Conservation (phyloP, 805 yeast genomes). For the Candida khao-thaluensis region DNA sequence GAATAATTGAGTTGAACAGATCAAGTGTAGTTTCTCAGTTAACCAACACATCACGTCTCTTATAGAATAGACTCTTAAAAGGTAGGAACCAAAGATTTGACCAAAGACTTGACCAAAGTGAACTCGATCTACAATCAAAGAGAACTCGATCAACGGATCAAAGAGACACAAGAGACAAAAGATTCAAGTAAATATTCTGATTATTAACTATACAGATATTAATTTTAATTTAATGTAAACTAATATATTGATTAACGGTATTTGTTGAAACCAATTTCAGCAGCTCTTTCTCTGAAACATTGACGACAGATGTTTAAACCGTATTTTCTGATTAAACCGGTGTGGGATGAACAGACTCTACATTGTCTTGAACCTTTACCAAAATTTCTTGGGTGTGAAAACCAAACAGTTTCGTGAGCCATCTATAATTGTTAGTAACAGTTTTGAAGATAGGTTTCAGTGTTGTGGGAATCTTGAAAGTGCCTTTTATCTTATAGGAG, state of each 20-base stretch:
- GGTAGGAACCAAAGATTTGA: no score
- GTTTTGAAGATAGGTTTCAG: no score
- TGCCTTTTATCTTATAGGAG: no score
- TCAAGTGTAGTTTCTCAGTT: no score
- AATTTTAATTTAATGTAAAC: slow-evolving; percentile 7
- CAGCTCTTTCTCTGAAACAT: slow-evolving; percentile 99
- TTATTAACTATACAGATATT: slow-evolving; percentile 4
- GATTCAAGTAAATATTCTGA: slow-evolving; percentile 2
- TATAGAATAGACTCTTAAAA: no score
- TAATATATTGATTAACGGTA: slow-evolving; percentile 73
- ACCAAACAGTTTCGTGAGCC: slow-evolving; percentile 99
- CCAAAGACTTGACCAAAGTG: no score
- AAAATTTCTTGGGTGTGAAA: slow-evolving; percentile 99
- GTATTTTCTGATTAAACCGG: slow-evolving; percentile 99
- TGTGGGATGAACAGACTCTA: slow-evolving; percentile 98
- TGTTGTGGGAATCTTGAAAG: no score
- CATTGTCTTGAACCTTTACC: slow-evolving; percentile 99
- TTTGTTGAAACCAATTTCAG: slow-evolving; percentile 99
- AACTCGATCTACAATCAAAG: no score
- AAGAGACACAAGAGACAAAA: not conserved
- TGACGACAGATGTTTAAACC: slow-evolving; percentile 99
- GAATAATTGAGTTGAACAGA: no score
- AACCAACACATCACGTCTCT: no score
- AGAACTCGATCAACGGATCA: not conserved
- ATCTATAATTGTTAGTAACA: slow-evolving; percentile 49